Evolutionary conservation across 2,329 filamentous ascomycete genomes (phyloP), one percentile per base, ranked within the genome.

Genomic region (Volutella citrinella): DNA sequence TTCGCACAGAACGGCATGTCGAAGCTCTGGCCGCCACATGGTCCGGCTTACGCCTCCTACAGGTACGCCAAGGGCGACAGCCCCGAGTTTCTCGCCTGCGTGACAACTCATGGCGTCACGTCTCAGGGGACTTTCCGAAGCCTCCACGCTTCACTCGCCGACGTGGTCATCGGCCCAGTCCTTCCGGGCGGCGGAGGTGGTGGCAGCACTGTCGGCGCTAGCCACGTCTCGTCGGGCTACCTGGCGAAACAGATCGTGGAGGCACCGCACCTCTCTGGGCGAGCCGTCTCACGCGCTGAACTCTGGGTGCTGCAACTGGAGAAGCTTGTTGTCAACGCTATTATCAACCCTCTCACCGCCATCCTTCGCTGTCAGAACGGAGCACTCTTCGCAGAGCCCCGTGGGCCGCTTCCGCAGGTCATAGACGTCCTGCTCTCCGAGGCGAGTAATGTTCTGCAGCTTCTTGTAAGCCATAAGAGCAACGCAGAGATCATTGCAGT

Each of bases 1-100:
- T 86, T 96, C 51, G 66, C 87, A 16, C 90, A 96, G 51, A 95
- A 95, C 51, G 91, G 91, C 28, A 84, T 96, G 78, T 89, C 86
- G 19, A 71, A 68, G 45, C 57, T 77, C 12, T 78, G 74, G 74
- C 73, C 74, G 16, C 74, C 74, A 7, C 55, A 68, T 30, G 72
- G 73, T 4, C 45, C 49, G 5, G 38, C 54, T 2, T 78, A 76
- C 50, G 56, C 59, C 21, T 43, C 49, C 3, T 52, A 61, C 33
- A 61, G 72, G 13, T 76, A 66, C 34, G 46, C 55, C 3, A 25
- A 36, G 12, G 52, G 46, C 10, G 37, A 51, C 14, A 55, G 57
- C 7, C 90, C 90, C 4, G 77, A 75, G 41, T 95, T 90, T 59
- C 71, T 94, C 42, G 63, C 82, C 24, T 87, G 87, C 21, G 65